Evolutionary conservation across 495 filamentous ascomycete genomes (phyloP).

Genomic region (Melanomma pulvis-pyrius): DNA sequence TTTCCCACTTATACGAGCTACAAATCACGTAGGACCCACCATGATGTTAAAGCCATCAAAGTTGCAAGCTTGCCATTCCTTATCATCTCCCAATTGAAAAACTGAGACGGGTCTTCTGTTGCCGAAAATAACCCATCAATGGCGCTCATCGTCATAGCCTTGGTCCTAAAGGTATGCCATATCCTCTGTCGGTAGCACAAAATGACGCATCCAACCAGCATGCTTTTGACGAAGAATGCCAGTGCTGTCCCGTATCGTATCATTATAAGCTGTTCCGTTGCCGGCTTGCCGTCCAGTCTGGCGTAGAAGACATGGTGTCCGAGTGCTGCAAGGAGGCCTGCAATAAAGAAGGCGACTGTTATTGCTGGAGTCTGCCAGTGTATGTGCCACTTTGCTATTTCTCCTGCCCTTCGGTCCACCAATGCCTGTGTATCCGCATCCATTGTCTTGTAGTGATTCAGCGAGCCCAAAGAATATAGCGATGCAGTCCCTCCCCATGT

Average conservation of each 20-base stretch:
- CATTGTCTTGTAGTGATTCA: slow-evolving; percentile 18
- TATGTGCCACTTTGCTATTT: slow-evolving; percentile 43
- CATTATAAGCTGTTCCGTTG: slow-evolving; percentile 44
- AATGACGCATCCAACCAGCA: slow-evolving; percentile 46
- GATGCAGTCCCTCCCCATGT: neutral
- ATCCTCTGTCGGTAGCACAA: slow-evolving; percentile 47
- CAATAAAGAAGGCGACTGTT: slow-evolving; percentile 43
- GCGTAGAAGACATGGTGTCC: slow-evolving; percentile 48
- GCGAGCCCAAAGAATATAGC: slow-evolving; percentile 6
- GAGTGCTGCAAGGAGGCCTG: slow-evolving; percentile 43
- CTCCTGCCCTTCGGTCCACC: slow-evolving; percentile 28
- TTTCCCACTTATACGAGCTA: neutral
- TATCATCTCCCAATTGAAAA: slow-evolving; percentile 43
- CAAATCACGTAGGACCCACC: slow-evolving; percentile 30
- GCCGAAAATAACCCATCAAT: slow-evolving; percentile 48
- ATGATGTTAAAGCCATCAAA: slow-evolving; percentile 46
- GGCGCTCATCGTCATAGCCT: slow-evolving; percentile 43
- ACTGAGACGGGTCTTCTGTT: slow-evolving; percentile 47
- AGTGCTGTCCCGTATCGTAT: slow-evolving; percentile 46
- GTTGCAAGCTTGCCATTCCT: slow-evolving; percentile 46
- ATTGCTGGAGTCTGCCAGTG: slow-evolving; percentile 47
- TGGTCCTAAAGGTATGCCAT: slow-evolving; percentile 48
- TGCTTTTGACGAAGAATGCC: slow-evolving; percentile 48
- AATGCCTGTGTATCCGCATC: slow-evolving; percentile 33
- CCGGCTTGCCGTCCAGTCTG: slow-evolving; percentile 42